Evolutionary conservation across 2,329 filamentous ascomycete species (phyloP).

Genomic region (Tolypocladium nubicola): DNA sequence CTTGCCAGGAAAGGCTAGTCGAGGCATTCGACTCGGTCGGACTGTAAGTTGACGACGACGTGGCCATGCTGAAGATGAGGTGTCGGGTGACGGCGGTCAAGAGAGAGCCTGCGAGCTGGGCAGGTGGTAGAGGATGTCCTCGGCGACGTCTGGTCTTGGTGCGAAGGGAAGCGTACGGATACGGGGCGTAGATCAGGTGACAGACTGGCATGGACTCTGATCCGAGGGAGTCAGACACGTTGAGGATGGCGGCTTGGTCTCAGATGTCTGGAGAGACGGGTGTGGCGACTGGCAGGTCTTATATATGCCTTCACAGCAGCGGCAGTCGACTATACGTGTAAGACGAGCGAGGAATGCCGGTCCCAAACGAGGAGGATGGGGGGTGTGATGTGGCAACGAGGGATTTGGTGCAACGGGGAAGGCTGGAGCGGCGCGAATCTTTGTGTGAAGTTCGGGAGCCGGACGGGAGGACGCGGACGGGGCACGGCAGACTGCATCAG

Average conservation of each 20-base stretch:
- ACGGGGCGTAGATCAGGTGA: not conserved
- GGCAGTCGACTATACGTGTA: not conserved
- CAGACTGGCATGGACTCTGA: conserved; percentile 3
- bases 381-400: conserved; percentile 6
- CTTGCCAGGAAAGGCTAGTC: conserved; percentile 36
- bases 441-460: not conserved
- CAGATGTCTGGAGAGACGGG: conserved; percentile 2
- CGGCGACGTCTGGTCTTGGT: not conserved
- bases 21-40: conserved; percentile 10
- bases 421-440: conserved; percentile 1
- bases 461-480: not conserved
- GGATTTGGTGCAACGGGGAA: conserved; percentile 5
- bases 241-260: conserved; percentile 4
- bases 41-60: conserved; percentile 15
- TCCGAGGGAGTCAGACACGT: conserved; percentile 3
- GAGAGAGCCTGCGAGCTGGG: not conserved
- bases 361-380: not conserved
- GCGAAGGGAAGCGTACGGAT: not conserved
- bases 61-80: conserved; percentile 9
- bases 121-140: not conserved
- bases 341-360: conserved; percentile 5
- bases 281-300: conserved; percentile 3
- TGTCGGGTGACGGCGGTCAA: not conserved
- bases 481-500: conserved; percentile 4
- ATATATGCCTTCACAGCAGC: conserved; percentile 5